phyloP scores from a whole-genome alignment of 2,329 filamentous ascomycete species.

The Fusarium incarnatum region DNA sequence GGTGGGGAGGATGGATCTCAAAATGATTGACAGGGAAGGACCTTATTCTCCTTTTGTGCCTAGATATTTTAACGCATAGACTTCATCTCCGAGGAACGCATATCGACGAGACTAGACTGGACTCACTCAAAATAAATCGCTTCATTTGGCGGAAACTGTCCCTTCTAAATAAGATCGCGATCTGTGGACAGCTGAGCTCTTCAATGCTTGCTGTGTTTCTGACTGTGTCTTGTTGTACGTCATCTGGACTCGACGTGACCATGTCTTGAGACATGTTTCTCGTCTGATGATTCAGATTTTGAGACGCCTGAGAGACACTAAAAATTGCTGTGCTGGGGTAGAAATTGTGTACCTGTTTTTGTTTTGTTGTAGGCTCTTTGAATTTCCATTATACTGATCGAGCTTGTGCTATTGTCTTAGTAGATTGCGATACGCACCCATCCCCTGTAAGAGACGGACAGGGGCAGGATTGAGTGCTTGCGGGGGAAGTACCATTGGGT shows the following conservation, averaged over 20 bases:
- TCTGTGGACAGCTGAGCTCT: constrained; percentile 31
- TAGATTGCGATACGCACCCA: background rate
- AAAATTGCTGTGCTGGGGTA: background rate
- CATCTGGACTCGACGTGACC: constrained; percentile 31
- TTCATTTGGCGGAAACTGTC: background rate
- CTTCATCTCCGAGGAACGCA: constrained; percentile 16
- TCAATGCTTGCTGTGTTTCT: constrained; percentile 16
- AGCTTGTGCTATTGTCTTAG: background rate
- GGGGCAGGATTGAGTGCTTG: background rate
- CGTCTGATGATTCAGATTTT: constrained; percentile 20
- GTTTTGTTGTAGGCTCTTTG: background rate
- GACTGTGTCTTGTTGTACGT: constrained; percentile 23
- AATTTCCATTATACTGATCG: background rate
- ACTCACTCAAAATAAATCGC: background rate
- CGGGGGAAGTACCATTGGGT: background rate
- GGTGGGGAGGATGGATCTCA: background rate
- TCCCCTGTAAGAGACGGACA: background rate
- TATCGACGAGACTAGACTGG: background rate
- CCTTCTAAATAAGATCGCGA: constrained; percentile 28
- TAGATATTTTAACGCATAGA: constrained; percentile 5
- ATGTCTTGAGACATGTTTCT: constrained; percentile 27
- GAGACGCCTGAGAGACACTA: background rate
- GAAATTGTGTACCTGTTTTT: background rate
- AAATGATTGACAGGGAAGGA: background rate
- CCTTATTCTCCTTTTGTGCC: background rate